A percentile compares a stretch with the other conserved stretches of the same genome.
phyloP scores from a whole-genome alignment of 176 grass and related monocot species.

The Ampelocalamus luodianensis region DNA sequence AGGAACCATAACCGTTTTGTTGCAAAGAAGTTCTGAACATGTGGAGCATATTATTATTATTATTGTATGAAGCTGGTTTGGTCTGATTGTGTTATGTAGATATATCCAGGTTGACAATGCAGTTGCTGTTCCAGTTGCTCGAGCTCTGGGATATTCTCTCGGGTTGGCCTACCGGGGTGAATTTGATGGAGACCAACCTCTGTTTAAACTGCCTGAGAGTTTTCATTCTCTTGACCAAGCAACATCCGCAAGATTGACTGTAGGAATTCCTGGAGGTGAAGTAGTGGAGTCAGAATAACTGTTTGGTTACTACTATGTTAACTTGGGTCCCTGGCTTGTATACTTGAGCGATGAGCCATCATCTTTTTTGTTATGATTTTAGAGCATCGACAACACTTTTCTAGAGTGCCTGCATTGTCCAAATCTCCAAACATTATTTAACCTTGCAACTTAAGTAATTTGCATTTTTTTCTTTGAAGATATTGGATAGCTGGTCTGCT shows the following conservation, averaged over 20 bases:
- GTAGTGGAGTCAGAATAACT: slow-evolving; percentile 3
- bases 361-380: not conserved
- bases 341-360: no score
- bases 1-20: not conserved
- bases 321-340: not conserved
- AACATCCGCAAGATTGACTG: not conserved
- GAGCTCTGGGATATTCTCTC: slow-evolving; percentile 32
- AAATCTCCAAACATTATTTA: not conserved
- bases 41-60: not conserved
- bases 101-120: slow-evolving; percentile 54
- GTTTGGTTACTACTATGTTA: not conserved
- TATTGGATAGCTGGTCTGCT: not conserved
- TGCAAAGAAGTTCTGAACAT: not conserved
- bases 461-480: not conserved
- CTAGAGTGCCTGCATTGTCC: not conserved
- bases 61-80: not conserved
- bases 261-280: not conserved
- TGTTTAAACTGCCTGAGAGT: slow-evolving; percentile 1
- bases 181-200: not conserved
- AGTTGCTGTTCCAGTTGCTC: slow-evolving; percentile 38
- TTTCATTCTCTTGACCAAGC: not conserved
- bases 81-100: slow-evolving; percentile 3
- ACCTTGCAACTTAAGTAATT: not conserved
- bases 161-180: slow-evolving; percentile 19
- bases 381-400: not conserved